Conservation (phyloP, 306 rosid genomes). For the Abrus precatorius region DNA sequence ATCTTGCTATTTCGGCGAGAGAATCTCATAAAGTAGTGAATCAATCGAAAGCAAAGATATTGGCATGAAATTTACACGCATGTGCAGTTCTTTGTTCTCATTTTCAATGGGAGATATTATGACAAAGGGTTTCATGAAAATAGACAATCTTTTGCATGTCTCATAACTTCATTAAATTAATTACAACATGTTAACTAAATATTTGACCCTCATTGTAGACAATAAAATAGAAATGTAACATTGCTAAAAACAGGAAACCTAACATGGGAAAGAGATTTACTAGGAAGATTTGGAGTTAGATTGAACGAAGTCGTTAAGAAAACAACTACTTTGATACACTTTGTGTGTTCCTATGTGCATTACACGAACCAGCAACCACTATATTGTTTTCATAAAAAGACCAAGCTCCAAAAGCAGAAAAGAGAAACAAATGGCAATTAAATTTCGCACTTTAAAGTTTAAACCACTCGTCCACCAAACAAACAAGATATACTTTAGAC, state of each 20-base stretch:
- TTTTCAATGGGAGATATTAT: background rate
- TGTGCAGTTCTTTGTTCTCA: background rate
- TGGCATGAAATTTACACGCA: background rate
- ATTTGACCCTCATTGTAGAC: background rate
- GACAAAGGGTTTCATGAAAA: no score
- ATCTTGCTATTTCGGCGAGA: background rate
- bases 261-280: background rate
- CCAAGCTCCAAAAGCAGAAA: slow-evolving; percentile 45
- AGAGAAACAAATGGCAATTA: slow-evolving; percentile 46
- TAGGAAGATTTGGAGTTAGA: background rate
- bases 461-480: slow-evolving; percentile 50
- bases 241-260: background rate
- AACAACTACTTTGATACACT: background rate
- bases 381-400: slow-evolving; percentile 8
- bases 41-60: background rate
- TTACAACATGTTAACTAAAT: background rate
- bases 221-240: background rate
- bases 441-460: slow-evolving; percentile 33
- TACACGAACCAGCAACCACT: slow-evolving; percentile 3
- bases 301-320: background rate
- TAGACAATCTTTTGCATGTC: background rate
- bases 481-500: slow-evolving; percentile 42
- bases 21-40: slow-evolving; percentile 19
- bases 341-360: slow-evolving; percentile 5
- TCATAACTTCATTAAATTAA: background rate